Evolutionary conservation across 257 asterid genomes (phyloP), one percentile per base, ranked within the genome.

Genomic region (Fraxinus cuspidata): DNA sequence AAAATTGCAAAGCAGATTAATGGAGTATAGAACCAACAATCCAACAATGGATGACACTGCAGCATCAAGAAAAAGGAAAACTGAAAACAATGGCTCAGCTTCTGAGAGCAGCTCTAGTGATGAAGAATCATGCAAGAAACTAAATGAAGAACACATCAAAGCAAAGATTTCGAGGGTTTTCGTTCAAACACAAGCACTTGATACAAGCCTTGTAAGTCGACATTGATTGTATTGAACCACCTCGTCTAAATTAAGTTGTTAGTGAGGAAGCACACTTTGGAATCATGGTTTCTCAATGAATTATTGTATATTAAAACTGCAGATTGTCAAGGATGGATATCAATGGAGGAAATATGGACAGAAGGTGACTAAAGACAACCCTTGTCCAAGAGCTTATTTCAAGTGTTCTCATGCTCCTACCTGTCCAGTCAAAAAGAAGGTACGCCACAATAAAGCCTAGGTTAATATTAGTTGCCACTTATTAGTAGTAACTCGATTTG

Each of bases 361-460:
- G 85, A 91, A 91, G 85, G 90, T 91, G 80, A 89, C 96, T 3
- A 87, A 87, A 34, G 94, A 87, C 31, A 91, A 89, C 80, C 96
- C 94, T 73, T 91, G 84, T 64, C 96, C 96, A 19, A 85, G 96
- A 81, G 96, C 96, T 73, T 91, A 91, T 73, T 91, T 90, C 90
- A 92, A 87, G 79, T 96, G 99, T 80, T 90, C 97, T 70, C 87
- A 90, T 90, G 99, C 98, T 77, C 99, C 99, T 40, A 83, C 42
- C 5, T 96, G 99, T 79, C 99, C 96, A 0, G 99, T 96, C 49
- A 96, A 93, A 84, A 96, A 96, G 85, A 93, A 96, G 98, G 99
- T 92, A 74, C 29, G 5, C n/a, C 56, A 47, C 27, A 53, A 53
- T 53, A 53, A 63, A 63, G 19, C 69, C 18, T 63, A 3, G 3